Percentiles rank a stretch among this genome's conserved stretches.
Conservation (phyloP, 2,329 filamentous ascomycete species). For the Phaeosphaeria sp. region DNA sequence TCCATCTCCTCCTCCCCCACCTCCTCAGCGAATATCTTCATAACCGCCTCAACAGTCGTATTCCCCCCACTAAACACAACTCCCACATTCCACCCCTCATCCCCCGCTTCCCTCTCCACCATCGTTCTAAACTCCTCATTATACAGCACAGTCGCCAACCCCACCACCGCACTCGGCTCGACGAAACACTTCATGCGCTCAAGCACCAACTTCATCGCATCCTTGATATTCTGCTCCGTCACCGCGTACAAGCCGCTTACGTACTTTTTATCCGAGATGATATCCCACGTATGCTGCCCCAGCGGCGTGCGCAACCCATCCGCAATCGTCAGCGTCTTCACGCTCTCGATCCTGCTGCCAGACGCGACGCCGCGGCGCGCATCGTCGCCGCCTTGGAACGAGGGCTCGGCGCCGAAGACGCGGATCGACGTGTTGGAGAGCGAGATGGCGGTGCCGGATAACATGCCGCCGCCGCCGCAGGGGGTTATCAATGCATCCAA, state of each 20-base stretch:
- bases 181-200: slow-evolving; percentile 91
- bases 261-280: slow-evolving; percentile 76
- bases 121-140: slow-evolving; percentile 77
- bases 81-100: slow-evolving; percentile 75
- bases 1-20: slow-evolving; percentile 38
- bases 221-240: slow-evolving; percentile 80
- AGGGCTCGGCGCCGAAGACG: slow-evolving; percentile 89
- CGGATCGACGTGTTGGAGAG: slow-evolving; percentile 72
- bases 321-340: slow-evolving; percentile 81
- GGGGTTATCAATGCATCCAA: slow-evolving; percentile 73
- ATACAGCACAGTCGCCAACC: slow-evolving; percentile 80
- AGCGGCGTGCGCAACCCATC: slow-evolving; percentile 88
- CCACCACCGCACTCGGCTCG: slow-evolving; percentile 87
- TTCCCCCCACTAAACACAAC: slow-evolving; percentile 70
- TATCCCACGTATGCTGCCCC: slow-evolving; percentile 74
- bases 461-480: slow-evolving; percentile 86
- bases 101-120: slow-evolving; percentile 74
- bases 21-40: slow-evolving; percentile 57
- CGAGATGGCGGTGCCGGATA: slow-evolving; percentile 81
- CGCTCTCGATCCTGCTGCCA: slow-evolving; percentile 69
- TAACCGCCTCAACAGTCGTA: slow-evolving; percentile 68
- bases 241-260: slow-evolving; percentile 76
- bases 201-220: slow-evolving; percentile 76
- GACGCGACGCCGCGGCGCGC: slow-evolving; percentile 72
- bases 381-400: slow-evolving; percentile 84